phyloP scores from a whole-genome alignment of 208 protist species.

The Trypanosoma cruzi region DNA sequence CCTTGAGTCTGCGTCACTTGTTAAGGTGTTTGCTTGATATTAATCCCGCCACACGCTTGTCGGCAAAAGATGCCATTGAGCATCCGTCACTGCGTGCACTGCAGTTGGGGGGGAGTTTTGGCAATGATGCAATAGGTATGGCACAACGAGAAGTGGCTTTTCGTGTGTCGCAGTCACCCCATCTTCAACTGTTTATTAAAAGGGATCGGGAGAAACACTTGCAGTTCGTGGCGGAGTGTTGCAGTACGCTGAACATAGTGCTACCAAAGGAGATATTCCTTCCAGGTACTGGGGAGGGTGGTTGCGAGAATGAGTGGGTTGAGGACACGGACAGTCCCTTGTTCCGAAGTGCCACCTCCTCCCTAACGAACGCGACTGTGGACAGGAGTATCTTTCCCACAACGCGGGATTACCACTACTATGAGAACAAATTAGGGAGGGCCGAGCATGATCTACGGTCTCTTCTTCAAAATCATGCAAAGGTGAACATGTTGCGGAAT shows the following conservation, averaged over 20 bases:
- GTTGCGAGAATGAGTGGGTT: conserved; percentile 4
- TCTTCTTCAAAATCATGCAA: conserved; percentile 42
- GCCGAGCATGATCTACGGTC: conserved; percentile 63
- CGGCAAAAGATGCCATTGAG: conserved; percentile 61
- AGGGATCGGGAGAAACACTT: conserved; percentile 66
- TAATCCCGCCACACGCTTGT: conserved; percentile 59
- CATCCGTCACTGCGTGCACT: conserved; percentile 49
- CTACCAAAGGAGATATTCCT: conserved; percentile 72
- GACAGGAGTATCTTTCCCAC: conserved; percentile 66
- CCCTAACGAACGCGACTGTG: conserved; percentile 56
- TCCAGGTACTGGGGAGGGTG: neutral
- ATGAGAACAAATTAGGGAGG: conserved; percentile 60
- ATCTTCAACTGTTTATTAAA: conserved; percentile 52
- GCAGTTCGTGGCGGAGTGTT: conserved; percentile 85
- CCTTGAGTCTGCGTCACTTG: conserved; percentile 51
- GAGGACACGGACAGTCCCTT: neutral
- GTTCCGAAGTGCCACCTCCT: neutral
- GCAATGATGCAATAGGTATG: conserved; percentile 17
- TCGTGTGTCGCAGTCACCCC: conserved; percentile 45
- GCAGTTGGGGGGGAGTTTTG: neutral
- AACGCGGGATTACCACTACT: conserved; percentile 58
- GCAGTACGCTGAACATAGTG: conserved; percentile 47
- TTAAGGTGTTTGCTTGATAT: conserved; percentile 59
- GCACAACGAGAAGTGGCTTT: conserved; percentile 60
- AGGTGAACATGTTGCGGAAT: conserved; percentile 61